Percentiles rank a stretch among this genome's conserved stretches.
Conservation (phyloP, 768 basidiomycete genomes). For the Suillus decipiens region DNA sequence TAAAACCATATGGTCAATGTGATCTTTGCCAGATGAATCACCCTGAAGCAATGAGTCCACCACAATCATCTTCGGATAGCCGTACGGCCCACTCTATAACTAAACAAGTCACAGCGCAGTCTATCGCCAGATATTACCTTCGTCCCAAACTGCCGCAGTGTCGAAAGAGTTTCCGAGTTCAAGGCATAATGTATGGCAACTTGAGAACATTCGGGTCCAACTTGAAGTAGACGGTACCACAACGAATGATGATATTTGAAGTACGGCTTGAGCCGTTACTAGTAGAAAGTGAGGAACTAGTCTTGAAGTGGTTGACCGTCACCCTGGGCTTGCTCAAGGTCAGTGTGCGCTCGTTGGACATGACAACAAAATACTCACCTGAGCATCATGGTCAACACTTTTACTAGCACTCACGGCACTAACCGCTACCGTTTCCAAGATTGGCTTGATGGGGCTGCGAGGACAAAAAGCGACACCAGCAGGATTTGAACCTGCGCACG, state of each 20-base stretch:
- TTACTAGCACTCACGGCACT: background rate
- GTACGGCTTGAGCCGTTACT: no score
- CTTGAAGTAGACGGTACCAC: background rate
- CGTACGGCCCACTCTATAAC: no score
- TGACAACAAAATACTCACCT: background rate
- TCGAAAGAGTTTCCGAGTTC: no score
- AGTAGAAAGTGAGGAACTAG: no score
- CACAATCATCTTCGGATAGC: no score
- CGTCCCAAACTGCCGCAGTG: background rate
- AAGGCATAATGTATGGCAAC: background rate
- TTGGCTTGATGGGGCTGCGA: background rate
- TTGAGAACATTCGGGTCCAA: background rate
- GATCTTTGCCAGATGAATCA: no score
- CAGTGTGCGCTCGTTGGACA: background rate
- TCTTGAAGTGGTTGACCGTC: no score
- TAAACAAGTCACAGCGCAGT: no score
- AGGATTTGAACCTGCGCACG: slow-evolving; percentile 12
- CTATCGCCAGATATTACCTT: no score
- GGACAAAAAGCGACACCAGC: slow-evolving; percentile 6
- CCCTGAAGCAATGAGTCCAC: no score
- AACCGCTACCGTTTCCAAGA: no score
- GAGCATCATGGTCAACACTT: background rate
- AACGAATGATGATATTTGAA: background rate
- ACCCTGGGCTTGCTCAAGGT: background rate
- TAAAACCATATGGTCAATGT: no score